Evolutionary conservation across 176 grass and related monocot genomes (phyloP), one percentile per base, ranked within the genome.

Genomic region (Carex parvula): DNA sequence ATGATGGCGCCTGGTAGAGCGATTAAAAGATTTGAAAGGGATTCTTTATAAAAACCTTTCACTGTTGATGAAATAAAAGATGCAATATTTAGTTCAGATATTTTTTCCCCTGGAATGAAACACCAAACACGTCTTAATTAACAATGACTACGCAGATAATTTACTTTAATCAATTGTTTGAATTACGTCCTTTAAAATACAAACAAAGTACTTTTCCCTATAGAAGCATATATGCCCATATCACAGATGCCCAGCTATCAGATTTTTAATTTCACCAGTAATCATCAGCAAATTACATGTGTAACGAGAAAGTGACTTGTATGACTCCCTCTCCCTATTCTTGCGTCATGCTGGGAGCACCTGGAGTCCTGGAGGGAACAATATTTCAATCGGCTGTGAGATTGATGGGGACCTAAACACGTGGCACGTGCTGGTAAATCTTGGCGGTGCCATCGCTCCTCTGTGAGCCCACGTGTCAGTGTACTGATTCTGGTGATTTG

Each of bases 391-490:
- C 8, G 24, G 16, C 29, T 67, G 29, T 1, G 71, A 55, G 12
- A 76, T 54, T 30, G 12, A 76, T 21, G 68, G 37, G 4, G n/a
- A 71, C 33, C 0, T 9, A 1, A 0, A 20, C 71, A 76, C 39
- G 71, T 76, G 71, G 17, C 48, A 42, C 71, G 4, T 29, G 71
- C 11, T 55, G 48, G 3, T 52, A 4, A 48, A 30, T 53, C 12
- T 76, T 76, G 46, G 71, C 46, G 71, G 71, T 76, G 71, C 71
- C 70, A 39, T 18, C n/a, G n/a, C 37, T 39, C 37, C 37, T 4
- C 5, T 39, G 37, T 39, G 37, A 39, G 5, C 37, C 37, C 37
- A 39, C 6, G 70, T 74, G 70, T 2, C 70, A 50, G 3, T 26
- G 10, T 26, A 64, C 21, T 63, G 21, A 26, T 72, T 22, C 21